Conservation (phyloP, 441 rosid species). For the Viola pubescens region DNA sequence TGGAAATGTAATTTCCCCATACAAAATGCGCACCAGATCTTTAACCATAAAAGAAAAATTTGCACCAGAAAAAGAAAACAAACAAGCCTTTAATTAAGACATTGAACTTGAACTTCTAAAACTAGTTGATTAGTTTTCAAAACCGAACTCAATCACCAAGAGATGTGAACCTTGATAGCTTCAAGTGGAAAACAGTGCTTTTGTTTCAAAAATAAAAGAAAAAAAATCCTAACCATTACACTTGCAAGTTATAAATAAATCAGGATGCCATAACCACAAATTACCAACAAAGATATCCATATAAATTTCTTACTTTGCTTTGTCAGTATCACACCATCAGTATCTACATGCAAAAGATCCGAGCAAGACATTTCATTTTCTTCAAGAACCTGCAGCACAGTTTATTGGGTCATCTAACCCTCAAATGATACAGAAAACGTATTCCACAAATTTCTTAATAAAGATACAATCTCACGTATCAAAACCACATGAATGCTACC, state of each 20-base stretch:
- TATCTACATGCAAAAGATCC: slow-evolving; percentile 62
- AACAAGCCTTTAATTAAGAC: too few species aligned
- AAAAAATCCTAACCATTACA: too few species aligned
- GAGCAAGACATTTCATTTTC: slow-evolving; percentile 72
- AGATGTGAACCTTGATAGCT: background rate
- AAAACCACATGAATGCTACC: too few species aligned
- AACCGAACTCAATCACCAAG: background rate
- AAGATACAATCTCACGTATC: too few species aligned
- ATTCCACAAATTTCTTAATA: background rate
- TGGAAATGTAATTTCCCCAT: slow-evolving; percentile 1
- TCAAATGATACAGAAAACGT: slow-evolving; percentile 1
- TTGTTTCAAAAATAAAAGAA: background rate
- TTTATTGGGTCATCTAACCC: slow-evolving; percentile 14
- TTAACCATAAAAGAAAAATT: too few species aligned
- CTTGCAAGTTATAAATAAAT: too few species aligned
- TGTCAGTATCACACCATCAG: slow-evolving; percentile 80
- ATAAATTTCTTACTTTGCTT: slow-evolving; percentile 54
- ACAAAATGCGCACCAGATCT: background rate
- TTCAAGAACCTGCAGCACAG: slow-evolving; percentile 67
- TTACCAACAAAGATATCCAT: too few species aligned
- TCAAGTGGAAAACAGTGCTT: background rate
- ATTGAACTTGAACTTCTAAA: background rate
- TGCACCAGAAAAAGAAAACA: too few species aligned
- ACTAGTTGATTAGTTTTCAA: background rate
- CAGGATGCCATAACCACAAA: too few species aligned